Percentiles rank a stretch among this genome's conserved stretches.
Evolutionary conservation across 805 yeast species (phyloP).

Genomic region (Suhomyces pyralidae): DNA sequence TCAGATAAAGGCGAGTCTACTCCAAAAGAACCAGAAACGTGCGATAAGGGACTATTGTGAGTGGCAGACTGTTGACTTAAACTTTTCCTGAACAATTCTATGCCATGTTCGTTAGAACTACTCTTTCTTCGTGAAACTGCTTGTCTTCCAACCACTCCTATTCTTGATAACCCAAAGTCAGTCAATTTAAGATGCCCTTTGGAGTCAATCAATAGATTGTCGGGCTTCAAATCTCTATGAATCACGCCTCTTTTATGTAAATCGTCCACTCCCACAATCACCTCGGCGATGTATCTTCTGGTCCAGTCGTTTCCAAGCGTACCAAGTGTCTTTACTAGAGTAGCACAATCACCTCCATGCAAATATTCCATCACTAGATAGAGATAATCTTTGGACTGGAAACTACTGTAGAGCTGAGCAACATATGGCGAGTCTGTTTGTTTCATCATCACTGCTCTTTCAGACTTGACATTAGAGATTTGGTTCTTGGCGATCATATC

Average conservation of each 20-base stretch:
- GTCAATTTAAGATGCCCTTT: slow-evolving; percentile 89
- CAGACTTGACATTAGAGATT: slow-evolving; percentile 89
- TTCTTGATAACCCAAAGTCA: slow-evolving; percentile 89
- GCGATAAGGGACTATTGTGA: slow-evolving; percentile 25
- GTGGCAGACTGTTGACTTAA: slow-evolving; percentile 11
- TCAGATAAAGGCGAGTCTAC: slow-evolving; percentile 27
- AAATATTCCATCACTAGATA: slow-evolving; percentile 95
- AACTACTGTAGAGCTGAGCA: slow-evolving; percentile 82
- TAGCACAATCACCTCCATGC: slow-evolving; percentile 94
- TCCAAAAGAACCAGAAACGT: slow-evolving; percentile 10
- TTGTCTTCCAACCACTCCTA: slow-evolving; percentile 86
- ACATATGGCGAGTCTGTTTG: slow-evolving; percentile 92
- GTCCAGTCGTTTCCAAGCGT: slow-evolving; percentile 86
- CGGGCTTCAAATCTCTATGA: slow-evolving; percentile 95
- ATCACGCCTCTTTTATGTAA: slow-evolving; percentile 85
- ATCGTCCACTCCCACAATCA: slow-evolving; percentile 85
- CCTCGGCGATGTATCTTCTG: slow-evolving; percentile 81
- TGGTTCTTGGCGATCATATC: slow-evolving; percentile 98
- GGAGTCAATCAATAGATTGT: slow-evolving; percentile 80
- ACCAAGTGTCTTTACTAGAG: slow-evolving; percentile 78
- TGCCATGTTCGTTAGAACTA: slow-evolving; percentile 41
- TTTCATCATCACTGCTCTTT: slow-evolving; percentile 96
- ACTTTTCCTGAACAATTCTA: slow-evolving; percentile 37
- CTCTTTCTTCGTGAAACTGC: slow-evolving; percentile 41
- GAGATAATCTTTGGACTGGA: slow-evolving; percentile 82